These are phyloP conservation scores for Schoenoplectus tabernaemontani DNA, from an alignment of 202 grass and related monocot genomes.

Conservation along the genomic window DNA sequence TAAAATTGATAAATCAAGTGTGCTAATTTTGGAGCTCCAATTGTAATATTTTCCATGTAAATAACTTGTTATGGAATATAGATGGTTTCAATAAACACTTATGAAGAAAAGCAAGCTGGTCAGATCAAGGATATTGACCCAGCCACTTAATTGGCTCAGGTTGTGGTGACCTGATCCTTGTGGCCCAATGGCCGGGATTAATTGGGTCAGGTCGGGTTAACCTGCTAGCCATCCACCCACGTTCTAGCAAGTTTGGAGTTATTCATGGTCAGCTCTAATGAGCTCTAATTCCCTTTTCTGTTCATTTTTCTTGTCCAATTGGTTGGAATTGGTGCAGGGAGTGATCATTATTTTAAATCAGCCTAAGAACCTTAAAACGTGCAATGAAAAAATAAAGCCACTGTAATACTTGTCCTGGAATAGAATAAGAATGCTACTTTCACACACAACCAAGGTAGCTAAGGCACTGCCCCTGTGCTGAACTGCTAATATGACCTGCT, in stretches of 20 bases:
- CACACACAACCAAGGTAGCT: too few species aligned
- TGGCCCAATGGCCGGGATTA: too few species aligned
- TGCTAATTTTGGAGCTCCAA: neutral
- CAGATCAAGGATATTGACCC: neutral
- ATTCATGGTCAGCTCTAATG: neutral
- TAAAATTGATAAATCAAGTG: neutral
- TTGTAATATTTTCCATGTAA: neutral
- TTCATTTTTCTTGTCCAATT: neutral
- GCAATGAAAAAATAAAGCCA: neutral
- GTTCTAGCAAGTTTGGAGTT: neutral
- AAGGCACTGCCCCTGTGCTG: neutral
- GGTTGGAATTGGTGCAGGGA: neutral
- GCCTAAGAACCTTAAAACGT: neutral
- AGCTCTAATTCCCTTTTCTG: neutral
- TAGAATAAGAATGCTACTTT: neutral
- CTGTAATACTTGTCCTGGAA: neutral
- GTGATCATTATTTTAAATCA: neutral
- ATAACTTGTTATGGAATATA: neutral
- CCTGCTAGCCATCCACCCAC: neutral
- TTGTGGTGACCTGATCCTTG: too few species aligned
- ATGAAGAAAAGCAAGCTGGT: neutral
- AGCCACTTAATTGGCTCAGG: too few species aligned
- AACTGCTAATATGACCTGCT: slow-evolving; percentile 4
- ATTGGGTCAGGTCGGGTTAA: neutral
- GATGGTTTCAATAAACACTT: neutral